Evolutionary conservation across 345 rosid genomes (phyloP).

Genomic region (Pseudoturritis turrita): DNA sequence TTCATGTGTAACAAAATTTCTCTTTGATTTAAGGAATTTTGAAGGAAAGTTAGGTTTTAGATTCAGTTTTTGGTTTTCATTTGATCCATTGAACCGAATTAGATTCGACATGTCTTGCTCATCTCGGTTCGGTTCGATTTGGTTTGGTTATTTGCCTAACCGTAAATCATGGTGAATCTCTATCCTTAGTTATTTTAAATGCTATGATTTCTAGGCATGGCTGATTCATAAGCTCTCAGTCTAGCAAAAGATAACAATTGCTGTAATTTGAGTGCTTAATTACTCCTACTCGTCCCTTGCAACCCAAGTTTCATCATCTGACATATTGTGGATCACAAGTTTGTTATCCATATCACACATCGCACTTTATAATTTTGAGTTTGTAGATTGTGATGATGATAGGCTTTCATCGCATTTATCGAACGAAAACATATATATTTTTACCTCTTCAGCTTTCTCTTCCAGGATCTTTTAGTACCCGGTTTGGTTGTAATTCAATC

Average conservation of each 20-base stretch:
- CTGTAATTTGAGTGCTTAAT: neutral
- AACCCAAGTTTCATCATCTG: neutral
- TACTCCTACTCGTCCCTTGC: neutral
- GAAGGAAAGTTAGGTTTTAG: neutral
- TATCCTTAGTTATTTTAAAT: neutral
- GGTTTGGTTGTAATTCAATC: neutral
- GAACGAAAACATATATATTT: neutral
- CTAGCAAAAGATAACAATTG: too few species aligned
- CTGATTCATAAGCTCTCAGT: neutral
- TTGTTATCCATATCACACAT: neutral
- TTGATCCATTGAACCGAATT: neutral
- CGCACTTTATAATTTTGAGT: neutral
- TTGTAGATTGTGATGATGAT: neutral
- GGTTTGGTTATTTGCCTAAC: neutral
- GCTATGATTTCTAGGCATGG: neutral
- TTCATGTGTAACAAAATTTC: neutral
- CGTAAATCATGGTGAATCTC: neutral
- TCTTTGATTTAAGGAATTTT: neutral
- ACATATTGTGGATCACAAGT: neutral
- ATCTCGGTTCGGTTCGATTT: too few species aligned
- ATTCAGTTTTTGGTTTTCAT: neutral
- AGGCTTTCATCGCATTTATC: neutral
- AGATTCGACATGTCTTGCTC: neutral
- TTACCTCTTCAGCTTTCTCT: neutral
- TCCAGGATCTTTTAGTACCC: neutral